Conservation (phyloP, 495 filamentous ascomycete genomes). For the Hypoxylon fragiforme region DNA sequence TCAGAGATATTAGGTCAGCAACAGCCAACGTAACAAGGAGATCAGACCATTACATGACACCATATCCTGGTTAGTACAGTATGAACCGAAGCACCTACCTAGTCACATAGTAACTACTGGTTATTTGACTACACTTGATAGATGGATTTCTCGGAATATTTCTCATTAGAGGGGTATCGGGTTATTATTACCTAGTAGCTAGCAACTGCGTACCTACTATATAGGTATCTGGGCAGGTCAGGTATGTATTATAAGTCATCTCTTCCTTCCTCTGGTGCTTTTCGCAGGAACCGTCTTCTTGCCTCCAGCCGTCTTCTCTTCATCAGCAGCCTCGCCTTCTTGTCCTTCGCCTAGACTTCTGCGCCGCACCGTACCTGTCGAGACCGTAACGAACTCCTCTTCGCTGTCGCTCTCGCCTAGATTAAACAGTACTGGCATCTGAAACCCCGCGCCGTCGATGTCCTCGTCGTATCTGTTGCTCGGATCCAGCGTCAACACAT, state of each 20-base stretch:
- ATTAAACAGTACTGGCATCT: constrained; percentile 86
- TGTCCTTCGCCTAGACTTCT: constrained; percentile 60
- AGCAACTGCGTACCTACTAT: too few species aligned
- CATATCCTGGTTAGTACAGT: too few species aligned
- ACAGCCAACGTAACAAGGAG: too few species aligned
- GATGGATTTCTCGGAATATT: too few species aligned
- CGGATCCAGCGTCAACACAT: constrained; percentile 77
- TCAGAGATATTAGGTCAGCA: too few species aligned
- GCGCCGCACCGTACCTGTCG: constrained; percentile 79
- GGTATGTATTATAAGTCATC: constrained; percentile 9
- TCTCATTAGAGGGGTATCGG: too few species aligned
- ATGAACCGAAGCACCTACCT: too few species aligned
- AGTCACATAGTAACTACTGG: too few species aligned
- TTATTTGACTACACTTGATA: too few species aligned
- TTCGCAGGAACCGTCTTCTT: constrained; percentile 36
- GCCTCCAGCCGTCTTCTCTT: constrained; percentile 38
- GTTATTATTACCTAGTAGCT: too few species aligned
- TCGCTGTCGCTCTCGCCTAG: constrained; percentile 74
- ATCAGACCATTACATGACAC: too few species aligned
- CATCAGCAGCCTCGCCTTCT: constrained; percentile 45
- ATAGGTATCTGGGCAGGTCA: background rate
- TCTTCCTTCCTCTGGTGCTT: constrained; percentile 36
- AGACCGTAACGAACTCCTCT: constrained; percentile 85
- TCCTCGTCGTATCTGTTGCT: constrained; percentile 62
- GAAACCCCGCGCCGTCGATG: constrained; percentile 60